Evolutionary conservation across 2,329 filamentous ascomycete genomes (phyloP), one percentile per base, ranked within the genome.

Genomic region (Clarireedia monteithiana): DNA sequence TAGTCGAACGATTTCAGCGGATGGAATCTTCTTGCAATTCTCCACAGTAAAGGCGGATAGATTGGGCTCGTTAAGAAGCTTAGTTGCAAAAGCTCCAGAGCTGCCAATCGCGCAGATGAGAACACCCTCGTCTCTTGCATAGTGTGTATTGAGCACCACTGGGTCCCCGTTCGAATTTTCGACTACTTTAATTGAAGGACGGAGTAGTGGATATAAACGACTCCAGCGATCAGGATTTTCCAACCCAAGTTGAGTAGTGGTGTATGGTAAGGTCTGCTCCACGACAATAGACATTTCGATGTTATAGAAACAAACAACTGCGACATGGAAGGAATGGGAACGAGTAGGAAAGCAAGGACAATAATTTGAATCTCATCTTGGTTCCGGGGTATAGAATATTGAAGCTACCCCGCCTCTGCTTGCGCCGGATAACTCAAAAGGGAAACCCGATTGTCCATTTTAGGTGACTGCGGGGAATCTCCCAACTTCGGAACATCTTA

Each of bases 141-240:
- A 47, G 26, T 54, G 55, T 17, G 56, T 61, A 48, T 66, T 60
- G 20, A 65, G 47, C 1, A 63, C 52, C 2, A 66, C 45, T 15
- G 56, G 36, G 23, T 58, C 51, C 2, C 57, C 58, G 47, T 42
- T 56, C 15, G 51, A 30, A 7, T 45, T 57, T 10, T 60, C 49
- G 24, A 64, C 46, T 4, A 46, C 48, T 52, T 56, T 63, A 53
- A 59, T 53, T 6, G 63, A 61, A 38, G 64, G 64, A 14, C 62
- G 57, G 46, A 66, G 64, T n/a, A 66, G 56, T n/a, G 61, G 60
- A 55, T 64, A 61, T 7, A 66, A 56, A 6, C 62, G 55, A 47
- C 39, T 59, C 64, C 64, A 66, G 56, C 61, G 51, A 34, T 51
- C 47, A n/a, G 60, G 51, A 45, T 63, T 58, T 6, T 60, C 58